Base-by-base conservation (phyloP, 345 rosid species). In the Excoecaria cochinchinensis region DNA sequence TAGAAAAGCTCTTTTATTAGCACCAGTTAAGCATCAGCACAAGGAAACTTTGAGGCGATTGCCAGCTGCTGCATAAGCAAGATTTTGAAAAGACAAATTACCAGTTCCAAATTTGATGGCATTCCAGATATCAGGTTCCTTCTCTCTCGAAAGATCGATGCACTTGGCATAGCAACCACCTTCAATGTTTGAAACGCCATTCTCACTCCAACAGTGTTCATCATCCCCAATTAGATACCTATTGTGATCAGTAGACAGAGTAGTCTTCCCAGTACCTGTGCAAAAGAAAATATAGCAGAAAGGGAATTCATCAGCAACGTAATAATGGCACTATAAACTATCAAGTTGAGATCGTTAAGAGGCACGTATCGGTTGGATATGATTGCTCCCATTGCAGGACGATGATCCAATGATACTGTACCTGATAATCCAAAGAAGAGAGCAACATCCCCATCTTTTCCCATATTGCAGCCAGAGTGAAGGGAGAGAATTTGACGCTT, bases 161-260 rank as follows among this genome's bases (percentile, higher is more conserved):
- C 99, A 95, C 85, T 95, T 95, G 21, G 99, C 98, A 77, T 95
- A 95, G 83, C 99, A 92, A 55, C 98, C 99, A n/a, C 99, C 99
- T 85, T 95, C 99, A 21, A 95, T 92, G 84, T 95, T 95, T 17
- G 99, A 92, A 69, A 95, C 97, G 70, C 99, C 97, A 75, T 83
- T 88, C 60, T 91, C 97, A 58, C 90, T 85, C 99, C 99, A 95
- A 69, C 98, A 92, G 76, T 95, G 99, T 70, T 95, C 99, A 58
- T 95, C 99, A 50, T 95, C 99, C 15, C 99, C 99, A 58, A 95
- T 92, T 71, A 95, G 84, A 75, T 86, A 90, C 80, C 99, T 78
- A 70, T 92, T 92, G 72, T 92, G 98, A 85, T 95, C 99, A 31
- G 99, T 95, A n/a, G 99, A 95, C 85, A 95, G 42, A 3, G 99